Percentiles rank a stretch among this genome's conserved stretches.
These are phyloP conservation scores for Jimgerdemannia flammicorona DNA, from an alignment of 192 early-diverging fungal species.

Conservation along the genomic window DNA sequence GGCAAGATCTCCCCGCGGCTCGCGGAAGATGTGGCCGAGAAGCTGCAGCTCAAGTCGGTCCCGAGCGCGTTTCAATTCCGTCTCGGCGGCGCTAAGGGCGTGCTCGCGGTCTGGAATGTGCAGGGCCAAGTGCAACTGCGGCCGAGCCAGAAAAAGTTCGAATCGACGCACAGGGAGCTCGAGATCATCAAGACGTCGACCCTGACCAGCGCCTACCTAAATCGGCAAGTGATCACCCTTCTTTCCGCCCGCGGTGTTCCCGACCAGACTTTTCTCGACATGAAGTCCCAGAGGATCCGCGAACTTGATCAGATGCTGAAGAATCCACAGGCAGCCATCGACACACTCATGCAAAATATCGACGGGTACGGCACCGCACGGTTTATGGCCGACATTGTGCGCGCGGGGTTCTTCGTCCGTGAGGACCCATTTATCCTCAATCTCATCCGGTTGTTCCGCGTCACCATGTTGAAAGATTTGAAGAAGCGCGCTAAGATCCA, in stretches of 20 bases:
- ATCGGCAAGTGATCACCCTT: constrained; percentile 63
- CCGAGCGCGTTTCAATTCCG: constrained; percentile 74
- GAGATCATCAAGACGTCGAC: constrained; percentile 57
- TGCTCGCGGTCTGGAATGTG: constrained; percentile 39
- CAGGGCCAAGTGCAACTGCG: constrained; percentile 44
- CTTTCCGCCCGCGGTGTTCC: constrained; percentile 53
- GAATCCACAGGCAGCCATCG: constrained; percentile 29
- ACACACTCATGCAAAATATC: constrained; percentile 33
- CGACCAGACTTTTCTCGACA: constrained; percentile 46
- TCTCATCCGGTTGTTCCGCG: constrained; percentile 37
- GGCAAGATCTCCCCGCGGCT: constrained; percentile 56
- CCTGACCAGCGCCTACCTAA: constrained; percentile 51
- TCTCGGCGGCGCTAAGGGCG: constrained; percentile 63
- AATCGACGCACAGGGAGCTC: constrained; percentile 39
- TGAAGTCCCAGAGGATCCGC: constrained; percentile 41
- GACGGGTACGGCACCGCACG: constrained; percentile 40
- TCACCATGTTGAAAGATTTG: constrained; percentile 41
- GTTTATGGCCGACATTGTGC: constrained; percentile 37
- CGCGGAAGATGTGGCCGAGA: constrained; percentile 32
- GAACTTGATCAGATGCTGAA: constrained; percentile 33
- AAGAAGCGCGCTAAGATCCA: constrained; percentile 50
- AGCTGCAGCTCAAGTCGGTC: neutral
- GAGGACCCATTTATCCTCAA: constrained; percentile 42
- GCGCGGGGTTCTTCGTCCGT: constrained; percentile 39
- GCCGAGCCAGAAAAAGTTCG: constrained; percentile 57